Evolutionary conservation across 2,329 filamentous ascomycete genomes (phyloP), one percentile per base, ranked within the genome.

Genomic region (Nothopassalora personata): DNA sequence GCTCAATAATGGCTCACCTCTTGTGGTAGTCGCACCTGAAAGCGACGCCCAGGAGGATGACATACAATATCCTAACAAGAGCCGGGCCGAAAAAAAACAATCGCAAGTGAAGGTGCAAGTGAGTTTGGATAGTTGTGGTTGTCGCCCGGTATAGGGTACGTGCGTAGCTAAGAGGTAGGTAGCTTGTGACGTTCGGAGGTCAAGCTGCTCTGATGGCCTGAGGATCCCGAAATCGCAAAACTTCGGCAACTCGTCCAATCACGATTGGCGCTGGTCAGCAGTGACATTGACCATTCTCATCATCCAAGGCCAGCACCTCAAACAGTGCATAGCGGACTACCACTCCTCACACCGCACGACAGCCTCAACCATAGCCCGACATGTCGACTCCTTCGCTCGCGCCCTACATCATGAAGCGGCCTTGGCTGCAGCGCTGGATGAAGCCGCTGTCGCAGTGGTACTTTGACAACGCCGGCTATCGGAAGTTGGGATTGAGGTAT

Each of bases 401-500:
- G 71, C 88, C 85, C 70, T 92, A 86, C 74, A 84, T 97, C 74
- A 74, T 86, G 74, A 88, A 88, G 82, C 87, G 91, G 72, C 92
- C 93, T 68, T 96, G 90, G 90, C 85, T 97, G 73, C 80, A 81
- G 77, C 86, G 82, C 70, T 82, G 88, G 79, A 79, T 97, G 77
- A 85, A 81, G 81, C 94, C 94, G 67, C 74, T 96, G 66, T 85
- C 92, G 77, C 84, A 86, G 73, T 96, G 91, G 91, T 97, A 97
- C 81, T 79, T 80, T 79, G 88, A 93, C 75, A 88, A 91, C 71
- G 84, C 92, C 70, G 93, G 93, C 75, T 96, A 97, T 84, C 88
- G 91, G 79, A 86, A 93, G 84, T 83, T 97, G 73, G 93, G 93
- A 72, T 83, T 97, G 79, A 89, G 83, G 91, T 96, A 88, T 76